Evolutionary conservation across 306 rosid genomes (phyloP).

Genomic region (cucumber (Cucumis sativus)): DNA sequence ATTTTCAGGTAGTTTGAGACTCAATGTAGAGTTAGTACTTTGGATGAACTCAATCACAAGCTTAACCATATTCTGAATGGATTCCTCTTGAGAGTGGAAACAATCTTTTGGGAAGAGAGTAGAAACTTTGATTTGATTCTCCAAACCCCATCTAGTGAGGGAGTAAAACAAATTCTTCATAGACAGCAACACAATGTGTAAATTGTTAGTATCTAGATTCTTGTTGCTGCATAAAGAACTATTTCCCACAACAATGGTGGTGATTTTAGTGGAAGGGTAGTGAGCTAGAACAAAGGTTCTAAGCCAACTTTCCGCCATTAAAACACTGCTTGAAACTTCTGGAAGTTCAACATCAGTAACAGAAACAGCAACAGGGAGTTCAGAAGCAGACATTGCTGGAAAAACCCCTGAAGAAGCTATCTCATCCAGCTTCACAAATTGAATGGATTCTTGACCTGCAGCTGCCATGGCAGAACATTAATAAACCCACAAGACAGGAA

Average conservation of each 20-base stretch:
- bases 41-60: slow-evolving; percentile 39
- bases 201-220: slow-evolving; percentile 14
- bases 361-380: slow-evolving; percentile 49
- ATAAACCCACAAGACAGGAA: not conserved
- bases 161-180: slow-evolving; percentile 59
- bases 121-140: slow-evolving; percentile 54
- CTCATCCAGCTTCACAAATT: slow-evolving; percentile 32
- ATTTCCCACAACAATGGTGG: slow-evolving; percentile 46
- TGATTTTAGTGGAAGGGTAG: slow-evolving; percentile 54
- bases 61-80: slow-evolving; percentile 17
- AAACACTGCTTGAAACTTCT: slow-evolving; percentile 39
- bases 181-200: slow-evolving; percentile 26
- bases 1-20: slow-evolving; percentile 26
- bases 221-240: slow-evolving; percentile 24
- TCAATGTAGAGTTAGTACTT: slow-evolving; percentile 42
- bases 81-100: slow-evolving; percentile 13
- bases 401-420: slow-evolving; percentile 18
- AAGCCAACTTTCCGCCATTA: slow-evolving; percentile 68
- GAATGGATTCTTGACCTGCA: slow-evolving; percentile 37
- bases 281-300: slow-evolving; percentile 43
- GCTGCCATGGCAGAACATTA: slow-evolving; percentile 14
- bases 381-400: slow-evolving; percentile 13
- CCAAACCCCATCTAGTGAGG: slow-evolving; percentile 78
- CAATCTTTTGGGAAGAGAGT: slow-evolving; percentile 32
- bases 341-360: slow-evolving; percentile 27